Percentiles rank a stretch among this genome's conserved stretches.
phyloP scores from a whole-genome alignment of 2,329 filamentous ascomycete genomes.

The Penicillium crustosum region DNA sequence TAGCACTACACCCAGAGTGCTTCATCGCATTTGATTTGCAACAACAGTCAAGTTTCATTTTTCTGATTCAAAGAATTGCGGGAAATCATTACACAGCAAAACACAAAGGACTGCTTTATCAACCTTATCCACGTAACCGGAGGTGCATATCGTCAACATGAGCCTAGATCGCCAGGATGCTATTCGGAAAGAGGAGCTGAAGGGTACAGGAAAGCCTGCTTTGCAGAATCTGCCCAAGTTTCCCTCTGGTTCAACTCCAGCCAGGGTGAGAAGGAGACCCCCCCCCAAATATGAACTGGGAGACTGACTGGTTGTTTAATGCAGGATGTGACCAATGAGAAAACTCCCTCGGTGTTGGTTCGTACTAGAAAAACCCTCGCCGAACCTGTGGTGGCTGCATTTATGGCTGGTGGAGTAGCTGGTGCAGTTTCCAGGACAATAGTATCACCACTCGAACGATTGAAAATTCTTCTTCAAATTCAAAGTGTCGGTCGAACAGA shows the following conservation, averaged over 20 bases:
- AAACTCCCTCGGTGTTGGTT: conserved; percentile 23
- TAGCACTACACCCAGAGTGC: conserved; percentile 10
- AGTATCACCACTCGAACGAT: conserved; percentile 88
- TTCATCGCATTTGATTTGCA: conserved; percentile 4
- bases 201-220: conserved; percentile 18
- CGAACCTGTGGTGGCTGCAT: conserved; percentile 84
- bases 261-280: not conserved
- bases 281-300: not conserved
- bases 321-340: conserved; percentile 15
- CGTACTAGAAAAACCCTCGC: conserved; percentile 54
- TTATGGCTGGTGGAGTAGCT: conserved; percentile 89
- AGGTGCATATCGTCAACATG: conserved; percentile 29
- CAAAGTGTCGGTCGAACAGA: conserved; percentile 88
- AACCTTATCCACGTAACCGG: not conserved
- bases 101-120: not conserved
- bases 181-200: conserved; percentile 21
- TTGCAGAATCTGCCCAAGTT: conserved; percentile 26
- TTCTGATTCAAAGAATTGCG: not conserved
- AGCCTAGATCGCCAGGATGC: conserved; percentile 37
- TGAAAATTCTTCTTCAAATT: conserved; percentile 97
- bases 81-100: not conserved
- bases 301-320: conserved; percentile 1
- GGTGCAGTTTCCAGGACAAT: conserved; percentile 97
- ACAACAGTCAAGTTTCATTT: not conserved
- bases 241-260: conserved; percentile 11